Percentiles rank a stretch among this genome's conserved stretches.
phyloP scores from a whole-genome alignment of 2,329 filamentous ascomycete genomes.

The Elsinoe ampelina region DNA sequence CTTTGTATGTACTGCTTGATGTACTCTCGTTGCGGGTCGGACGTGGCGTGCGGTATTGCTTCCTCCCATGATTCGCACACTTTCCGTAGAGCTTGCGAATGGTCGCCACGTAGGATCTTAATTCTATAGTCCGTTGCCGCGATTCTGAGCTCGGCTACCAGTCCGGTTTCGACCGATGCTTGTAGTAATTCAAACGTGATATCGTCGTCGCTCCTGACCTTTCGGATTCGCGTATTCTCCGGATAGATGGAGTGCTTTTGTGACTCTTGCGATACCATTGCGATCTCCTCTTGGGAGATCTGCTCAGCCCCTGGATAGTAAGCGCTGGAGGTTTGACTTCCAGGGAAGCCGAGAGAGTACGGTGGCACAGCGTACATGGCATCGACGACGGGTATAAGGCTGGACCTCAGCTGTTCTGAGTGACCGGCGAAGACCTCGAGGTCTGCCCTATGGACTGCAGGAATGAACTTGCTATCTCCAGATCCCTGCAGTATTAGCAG shows the following conservation, averaged over 20 bases:
- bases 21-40: slow-evolving; percentile 36
- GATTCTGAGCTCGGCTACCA: slow-evolving; percentile 34
- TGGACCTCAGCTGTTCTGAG: slow-evolving; percentile 35
- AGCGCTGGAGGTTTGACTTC: slow-evolving; percentile 38
- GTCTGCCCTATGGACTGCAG: slow-evolving; percentile 34
- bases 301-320: slow-evolving; percentile 42
- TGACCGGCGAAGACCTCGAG: slow-evolving; percentile 37
- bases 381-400: slow-evolving; percentile 29
- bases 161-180: slow-evolving; percentile 38
- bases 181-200: slow-evolving; percentile 37
- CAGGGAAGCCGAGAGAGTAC: slow-evolving; percentile 41
- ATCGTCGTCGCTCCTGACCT: slow-evolving; percentile 30
- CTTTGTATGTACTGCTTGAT: slow-evolving; percentile 43
- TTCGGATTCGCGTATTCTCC: slow-evolving; percentile 42
- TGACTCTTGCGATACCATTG: slow-evolving; percentile 37
- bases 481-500: slow-evolving; percentile 29
- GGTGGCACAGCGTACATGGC: slow-evolving; percentile 33
- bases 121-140: slow-evolving; percentile 37
- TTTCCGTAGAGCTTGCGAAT: slow-evolving; percentile 37
- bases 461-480: slow-evolving; percentile 43
- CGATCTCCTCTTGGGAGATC: slow-evolving; percentile 41
- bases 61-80: slow-evolving; percentile 38
- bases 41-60: slow-evolving; percentile 39
- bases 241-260: slow-evolving; percentile 38
- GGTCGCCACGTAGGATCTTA: slow-evolving; percentile 38